Evolutionary conservation across 805 yeast genomes (phyloP).

Genomic region (Zygoascus bituminiphila): DNA sequence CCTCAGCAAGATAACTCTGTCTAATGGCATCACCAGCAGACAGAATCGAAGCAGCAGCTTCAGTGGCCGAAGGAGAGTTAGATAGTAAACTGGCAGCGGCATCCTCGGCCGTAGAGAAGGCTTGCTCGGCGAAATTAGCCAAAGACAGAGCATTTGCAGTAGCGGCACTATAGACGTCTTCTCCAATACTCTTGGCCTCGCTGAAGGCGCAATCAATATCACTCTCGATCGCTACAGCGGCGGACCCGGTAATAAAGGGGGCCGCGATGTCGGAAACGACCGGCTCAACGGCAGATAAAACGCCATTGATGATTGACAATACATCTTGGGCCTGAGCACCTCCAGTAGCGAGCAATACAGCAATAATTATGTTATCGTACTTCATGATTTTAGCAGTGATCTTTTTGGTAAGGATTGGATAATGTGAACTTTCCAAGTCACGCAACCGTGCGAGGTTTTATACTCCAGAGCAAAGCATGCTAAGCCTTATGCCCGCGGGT

Average conservation of each 20-base stretch:
- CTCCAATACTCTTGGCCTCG: background rate
- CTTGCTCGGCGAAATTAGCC: background rate
- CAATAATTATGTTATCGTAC: background rate
- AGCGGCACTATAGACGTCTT: constrained; percentile 1
- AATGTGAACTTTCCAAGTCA: too few relatives aligned
- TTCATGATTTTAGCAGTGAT: too few relatives aligned
- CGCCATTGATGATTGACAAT: background rate
- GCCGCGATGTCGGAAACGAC: background rate
- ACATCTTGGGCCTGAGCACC: background rate
- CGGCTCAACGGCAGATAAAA: background rate
- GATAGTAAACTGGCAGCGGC: background rate
- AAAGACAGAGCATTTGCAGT: background rate
- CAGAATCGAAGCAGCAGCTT: background rate
- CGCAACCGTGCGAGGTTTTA: too few relatives aligned
- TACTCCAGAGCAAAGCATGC: too few relatives aligned
- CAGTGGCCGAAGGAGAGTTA: background rate
- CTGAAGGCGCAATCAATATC: background rate
- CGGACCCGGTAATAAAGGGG: background rate
- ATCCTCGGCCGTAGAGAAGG: constrained; percentile 1
- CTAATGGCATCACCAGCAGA: background rate
- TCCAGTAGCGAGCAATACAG: background rate
- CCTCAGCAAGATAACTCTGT: background rate
- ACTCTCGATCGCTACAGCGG: background rate
- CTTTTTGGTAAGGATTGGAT: too few relatives aligned
- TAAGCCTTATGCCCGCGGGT: too few relatives aligned